A percentile compares a stretch with the other conserved stretches of the same genome.
Evolutionary conservation across 331 rosid genomes (phyloP).

Genomic region (Phaseolus coccineus): DNA sequence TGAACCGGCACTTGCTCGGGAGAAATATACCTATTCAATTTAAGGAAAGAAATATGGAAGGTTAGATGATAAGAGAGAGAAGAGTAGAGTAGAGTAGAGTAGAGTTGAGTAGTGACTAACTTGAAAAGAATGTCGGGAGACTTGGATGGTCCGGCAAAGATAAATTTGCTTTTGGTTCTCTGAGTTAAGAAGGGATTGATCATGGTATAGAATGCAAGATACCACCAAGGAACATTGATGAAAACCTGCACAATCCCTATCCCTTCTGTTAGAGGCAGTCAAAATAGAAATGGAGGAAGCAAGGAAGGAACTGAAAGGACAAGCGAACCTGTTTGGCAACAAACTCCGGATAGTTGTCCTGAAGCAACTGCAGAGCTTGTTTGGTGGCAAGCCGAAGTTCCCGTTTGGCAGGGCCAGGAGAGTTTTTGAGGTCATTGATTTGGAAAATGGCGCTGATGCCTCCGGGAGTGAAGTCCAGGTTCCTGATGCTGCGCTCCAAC

Average conservation of each 20-base stretch:
- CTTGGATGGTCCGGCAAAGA: slow-evolving; percentile 72
- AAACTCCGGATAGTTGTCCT: slow-evolving; percentile 94
- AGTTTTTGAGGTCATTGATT: slow-evolving; percentile 83
- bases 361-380: slow-evolving; percentile 88
- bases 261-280: too few relatives aligned
- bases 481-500: slow-evolving; percentile 83
- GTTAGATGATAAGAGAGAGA: not conserved
- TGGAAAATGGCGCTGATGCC: slow-evolving; percentile 78
- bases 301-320: too few relatives aligned
- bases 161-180: slow-evolving; percentile 96
- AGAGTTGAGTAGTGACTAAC: slow-evolving; percentile 48
- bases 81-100: not conserved
- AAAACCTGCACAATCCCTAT: slow-evolving; percentile 54
- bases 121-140: slow-evolving; percentile 88
- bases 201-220: slow-evolving; percentile 85
- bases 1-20: slow-evolving; percentile 90
- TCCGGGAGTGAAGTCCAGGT: slow-evolving; percentile 74
- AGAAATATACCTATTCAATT: slow-evolving; percentile 67
- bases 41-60: not conserved
- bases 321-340: slow-evolving; percentile 81
- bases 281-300: too few relatives aligned
- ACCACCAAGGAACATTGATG: slow-evolving; percentile 98
- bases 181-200: slow-evolving; percentile 87
- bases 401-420: slow-evolving; percentile 82
- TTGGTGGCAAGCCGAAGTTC: slow-evolving; percentile 85